These are phyloP conservation scores for Puccinia triticina DNA, from an alignment of 1,284 basidiomycete species.

Conservation along the genomic window DNA sequence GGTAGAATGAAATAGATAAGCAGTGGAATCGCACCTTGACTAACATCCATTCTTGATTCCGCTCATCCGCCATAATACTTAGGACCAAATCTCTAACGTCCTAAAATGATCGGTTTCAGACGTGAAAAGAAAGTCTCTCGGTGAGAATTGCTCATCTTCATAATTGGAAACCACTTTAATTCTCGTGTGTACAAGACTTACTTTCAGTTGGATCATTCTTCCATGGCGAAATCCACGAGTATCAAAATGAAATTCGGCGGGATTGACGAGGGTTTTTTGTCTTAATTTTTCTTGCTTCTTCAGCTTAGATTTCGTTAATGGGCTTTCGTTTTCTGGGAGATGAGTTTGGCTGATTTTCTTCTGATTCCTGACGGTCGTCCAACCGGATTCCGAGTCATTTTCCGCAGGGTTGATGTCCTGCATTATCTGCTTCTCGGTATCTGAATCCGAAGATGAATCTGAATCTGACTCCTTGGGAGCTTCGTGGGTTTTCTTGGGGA, in stretches of 20 bases:
- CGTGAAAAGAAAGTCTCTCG: too few relatives aligned
- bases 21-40: slow-evolving; percentile 69
- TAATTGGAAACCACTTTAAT: not conserved
- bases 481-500: not conserved
- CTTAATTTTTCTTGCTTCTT: slow-evolving; percentile 41
- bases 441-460: not conserved
- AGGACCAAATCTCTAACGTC: slow-evolving; percentile 81
- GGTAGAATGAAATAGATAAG: not conserved
- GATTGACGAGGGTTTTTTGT: slow-evolving; percentile 52
- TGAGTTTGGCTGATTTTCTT: slow-evolving; percentile 9
- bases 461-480: not conserved
- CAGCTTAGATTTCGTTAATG: slow-evolving; percentile 52
- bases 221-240: slow-evolving; percentile 57
- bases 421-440: not conserved
- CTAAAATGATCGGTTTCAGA: slow-evolving; percentile 62
- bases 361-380: slow-evolving; percentile 27
- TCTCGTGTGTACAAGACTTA: slow-evolving; percentile 12
- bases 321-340: not conserved
- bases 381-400: not conserved
- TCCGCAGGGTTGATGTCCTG: not conserved
- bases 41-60: slow-evolving; percentile 78
- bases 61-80: slow-evolving; percentile 77
- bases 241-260: slow-evolving; percentile 57
- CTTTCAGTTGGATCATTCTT: slow-evolving; percentile 55
- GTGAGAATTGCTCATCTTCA: not conserved